Conservation (phyloP, 2,329 filamentous ascomycete genomes). For the Stachybotrys chartarum region DNA sequence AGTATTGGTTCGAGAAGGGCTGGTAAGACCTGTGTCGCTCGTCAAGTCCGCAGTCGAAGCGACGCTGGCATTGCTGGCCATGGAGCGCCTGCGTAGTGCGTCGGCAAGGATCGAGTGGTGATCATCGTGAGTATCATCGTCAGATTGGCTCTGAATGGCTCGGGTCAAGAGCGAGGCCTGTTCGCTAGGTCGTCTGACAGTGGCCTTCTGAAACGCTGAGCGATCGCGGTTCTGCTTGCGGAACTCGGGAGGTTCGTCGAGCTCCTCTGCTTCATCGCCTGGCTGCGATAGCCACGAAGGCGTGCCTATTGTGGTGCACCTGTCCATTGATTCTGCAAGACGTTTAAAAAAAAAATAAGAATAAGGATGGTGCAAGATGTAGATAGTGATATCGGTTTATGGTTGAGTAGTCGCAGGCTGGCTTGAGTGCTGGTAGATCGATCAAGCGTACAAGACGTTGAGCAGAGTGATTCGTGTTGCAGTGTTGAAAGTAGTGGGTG, state of each 20-base stretch:
- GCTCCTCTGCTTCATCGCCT: constrained; percentile 64
- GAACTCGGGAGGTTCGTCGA: constrained; percentile 81
- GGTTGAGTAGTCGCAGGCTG: not conserved
- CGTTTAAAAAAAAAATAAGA: not conserved
- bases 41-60: constrained; percentile 85
- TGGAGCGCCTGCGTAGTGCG: constrained; percentile 50
- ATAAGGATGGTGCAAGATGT: not conserved
- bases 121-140: constrained; percentile 42
- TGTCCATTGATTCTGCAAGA: not conserved
- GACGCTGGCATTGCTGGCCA: constrained; percentile 72
- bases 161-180: constrained; percentile 82
- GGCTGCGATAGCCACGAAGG: constrained; percentile 26
- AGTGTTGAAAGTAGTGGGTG: not conserved
- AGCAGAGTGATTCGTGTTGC: no score
- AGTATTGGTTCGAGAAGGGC: constrained; percentile 78
- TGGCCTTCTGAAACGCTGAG: constrained; percentile 38
- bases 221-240: constrained; percentile 17
- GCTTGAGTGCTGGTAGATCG: not conserved
- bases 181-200: constrained; percentile 40
- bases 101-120: constrained; percentile 26
- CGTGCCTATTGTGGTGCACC: constrained; percentile 8
- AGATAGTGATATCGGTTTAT: not conserved
- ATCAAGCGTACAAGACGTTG: not conserved
- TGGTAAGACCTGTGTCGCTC: constrained; percentile 89
- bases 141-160: constrained; percentile 64